Base-by-base conservation (phyloP, 345 rosid species). In the Corymbia maculata region DNA sequence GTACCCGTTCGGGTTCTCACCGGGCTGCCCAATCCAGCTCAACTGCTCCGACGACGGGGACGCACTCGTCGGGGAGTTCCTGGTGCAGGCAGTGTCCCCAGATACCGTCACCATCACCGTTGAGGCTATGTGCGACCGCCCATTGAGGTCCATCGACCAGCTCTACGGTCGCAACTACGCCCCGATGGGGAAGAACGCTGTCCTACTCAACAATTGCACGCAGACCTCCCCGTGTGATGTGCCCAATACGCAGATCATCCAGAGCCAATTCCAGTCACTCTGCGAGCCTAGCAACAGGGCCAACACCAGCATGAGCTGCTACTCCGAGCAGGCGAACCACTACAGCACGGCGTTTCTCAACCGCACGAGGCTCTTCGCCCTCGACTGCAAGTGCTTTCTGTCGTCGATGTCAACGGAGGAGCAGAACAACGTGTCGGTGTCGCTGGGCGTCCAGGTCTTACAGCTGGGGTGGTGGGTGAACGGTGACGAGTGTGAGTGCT, bases 401-500 rank as follows among this genome's bases (percentile, higher is more conserved):
- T 55, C 61, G 61, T 55, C 61, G 61, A 0, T 55, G 26, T 55
- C 61, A 28, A 0, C 21, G 22, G 28, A 55, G 61, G 61, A 8
- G 0, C 0, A 21, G 61, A 55, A 55, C 61, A 55, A 0, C 61
- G 61, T 55, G 61, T 26, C 28, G 61, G 88, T 91, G 86, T 85
- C 95, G 79, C 85, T 91, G 80, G 93, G 90, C 50, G 44, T 94
- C 57, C 90, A 90, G 90, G 87, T 55, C 85, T 75, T 94, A 75
- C 93, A 93, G 92, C 88, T 95, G 12, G 90, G 79, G 9, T 96
- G 97, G 97, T 96, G 97, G 98, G 87, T 94, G 51, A 85, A 88
- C 21, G 97, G 95, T 13, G 32, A 51, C 14, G n/a, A 45, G 1
- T 95, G 97, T 87, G 22, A 21, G 26, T 96, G 97, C 91, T 91